phyloP scores from a whole-genome alignment of 2,329 filamentous ascomycete species.

The Trichophyton schoenleinii region DNA sequence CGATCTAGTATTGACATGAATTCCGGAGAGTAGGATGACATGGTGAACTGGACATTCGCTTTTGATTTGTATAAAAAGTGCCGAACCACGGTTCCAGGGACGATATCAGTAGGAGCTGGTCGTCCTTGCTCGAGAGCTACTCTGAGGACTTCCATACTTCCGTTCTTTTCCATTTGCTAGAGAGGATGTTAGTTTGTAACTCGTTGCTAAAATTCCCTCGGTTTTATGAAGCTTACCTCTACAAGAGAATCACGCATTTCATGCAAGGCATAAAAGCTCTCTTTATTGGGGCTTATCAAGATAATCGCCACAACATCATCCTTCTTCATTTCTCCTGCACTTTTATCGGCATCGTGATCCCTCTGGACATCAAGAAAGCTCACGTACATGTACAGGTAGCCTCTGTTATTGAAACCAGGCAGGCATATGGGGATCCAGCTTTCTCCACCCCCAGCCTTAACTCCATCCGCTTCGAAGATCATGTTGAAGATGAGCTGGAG shows the following conservation, averaged over 20 bases:
- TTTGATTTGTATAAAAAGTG: slow-evolving; percentile 96
- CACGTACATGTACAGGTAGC: slow-evolving; percentile 98
- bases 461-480: slow-evolving; percentile 88
- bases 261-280: slow-evolving; percentile 83
- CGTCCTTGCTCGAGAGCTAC: slow-evolving; percentile 59
- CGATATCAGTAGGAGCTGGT: slow-evolving; percentile 58
- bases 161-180: slow-evolving; percentile 61
- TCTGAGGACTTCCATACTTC: slow-evolving; percentile 61
- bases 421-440: slow-evolving; percentile 96
- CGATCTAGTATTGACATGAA: slow-evolving; percentile 50
- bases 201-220: not conserved
- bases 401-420: slow-evolving; percentile 91
- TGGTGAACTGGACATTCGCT: slow-evolving; percentile 88
- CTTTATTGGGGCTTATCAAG: slow-evolving; percentile 82
- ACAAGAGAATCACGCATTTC: slow-evolving; percentile 53
- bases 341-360: not conserved
- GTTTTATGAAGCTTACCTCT: slow-evolving; percentile 28
- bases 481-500: slow-evolving; percentile 97
- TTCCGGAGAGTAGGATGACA: slow-evolving; percentile 65
- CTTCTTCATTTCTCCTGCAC: slow-evolving; percentile 22
- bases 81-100: slow-evolving; percentile 65
- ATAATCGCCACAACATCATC: slow-evolving; percentile 78
- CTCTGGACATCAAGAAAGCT: slow-evolving; percentile 65
- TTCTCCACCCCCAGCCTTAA: slow-evolving; percentile 86
- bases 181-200: not conserved